These are phyloP conservation scores for Rhododendron vialii DNA, from an alignment of 148 eudicot genomes.

Conservation along the genomic window DNA sequence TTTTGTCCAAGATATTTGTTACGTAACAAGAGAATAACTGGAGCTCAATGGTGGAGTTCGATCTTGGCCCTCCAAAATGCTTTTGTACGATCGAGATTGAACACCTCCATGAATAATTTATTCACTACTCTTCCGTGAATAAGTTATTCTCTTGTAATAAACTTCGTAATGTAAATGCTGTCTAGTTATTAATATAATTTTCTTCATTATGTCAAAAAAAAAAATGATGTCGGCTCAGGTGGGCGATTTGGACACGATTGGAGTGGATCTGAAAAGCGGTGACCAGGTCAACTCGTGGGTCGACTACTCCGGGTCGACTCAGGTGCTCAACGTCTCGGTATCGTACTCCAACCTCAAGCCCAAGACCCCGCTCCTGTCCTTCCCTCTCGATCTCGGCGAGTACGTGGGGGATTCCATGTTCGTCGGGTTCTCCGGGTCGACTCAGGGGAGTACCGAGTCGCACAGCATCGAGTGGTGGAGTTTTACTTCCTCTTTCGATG, in stretches of 20 bases:
- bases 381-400: conserved; percentile 35
- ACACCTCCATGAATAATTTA: too few species aligned
- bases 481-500: conserved; percentile 54
- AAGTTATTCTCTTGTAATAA: too few species aligned
- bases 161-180: too few species aligned
- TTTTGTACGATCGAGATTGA: too few species aligned
- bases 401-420: conserved; percentile 56
- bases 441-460: conserved; percentile 86
- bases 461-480: conserved; percentile 91
- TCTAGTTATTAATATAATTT: neutral
- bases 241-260: conserved; percentile 45
- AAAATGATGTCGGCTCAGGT: conserved; percentile 37
- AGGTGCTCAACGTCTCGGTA: conserved; percentile 34
- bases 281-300: conserved; percentile 73
- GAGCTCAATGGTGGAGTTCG: too few species aligned
- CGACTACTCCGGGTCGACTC: conserved; percentile 55
- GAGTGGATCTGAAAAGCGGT: conserved; percentile 75
- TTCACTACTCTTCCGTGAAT: too few species aligned
- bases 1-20: too few species aligned
- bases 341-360: conserved; percentile 81
- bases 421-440: conserved; percentile 80
- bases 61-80: too few species aligned
- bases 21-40: too few species aligned
- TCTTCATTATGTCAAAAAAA: too few species aligned
- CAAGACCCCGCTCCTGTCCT: conserved; percentile 40